Percentiles rank a stretch among this genome's conserved stretches.
phyloP scores from a whole-genome alignment of 129 eudicot species.

The Flaveria robusta region DNA sequence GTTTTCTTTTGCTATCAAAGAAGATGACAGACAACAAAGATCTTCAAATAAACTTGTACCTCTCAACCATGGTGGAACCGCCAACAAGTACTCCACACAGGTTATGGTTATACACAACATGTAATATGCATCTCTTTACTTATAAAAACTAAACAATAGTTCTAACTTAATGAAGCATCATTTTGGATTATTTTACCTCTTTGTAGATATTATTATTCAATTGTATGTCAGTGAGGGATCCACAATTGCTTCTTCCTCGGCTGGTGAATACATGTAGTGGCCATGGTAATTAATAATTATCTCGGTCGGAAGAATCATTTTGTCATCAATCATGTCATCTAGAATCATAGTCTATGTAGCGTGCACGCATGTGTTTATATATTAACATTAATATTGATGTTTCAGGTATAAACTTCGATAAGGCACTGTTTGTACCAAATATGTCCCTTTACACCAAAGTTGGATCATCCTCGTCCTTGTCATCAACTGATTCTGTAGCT shows the following conservation, averaged over 20 bases:
- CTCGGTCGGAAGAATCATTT: slow-evolving; percentile 13
- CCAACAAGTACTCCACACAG: slow-evolving; percentile 62
- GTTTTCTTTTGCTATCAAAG: slow-evolving; percentile 72
- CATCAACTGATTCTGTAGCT: slow-evolving; percentile 55
- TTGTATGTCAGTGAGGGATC: slow-evolving; percentile 98
- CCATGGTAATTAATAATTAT: slow-evolving; percentile 76
- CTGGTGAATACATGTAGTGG: slow-evolving; percentile 69
- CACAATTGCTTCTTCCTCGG: slow-evolving; percentile 90
- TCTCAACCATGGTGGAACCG: slow-evolving; percentile 26
- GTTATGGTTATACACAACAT: slow-evolving; percentile 55
- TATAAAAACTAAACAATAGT: background rate
- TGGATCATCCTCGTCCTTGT: slow-evolving; percentile 44
- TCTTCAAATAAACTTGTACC: slow-evolving; percentile 41
- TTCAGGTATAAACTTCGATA: slow-evolving; percentile 76
- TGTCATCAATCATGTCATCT: slow-evolving; percentile 11
- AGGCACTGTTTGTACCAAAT: slow-evolving; percentile 93
- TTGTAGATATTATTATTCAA: slow-evolving; percentile 94
- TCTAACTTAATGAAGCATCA: slow-evolving; percentile 9
- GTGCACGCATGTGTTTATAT: background rate
- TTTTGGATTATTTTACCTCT: background rate
- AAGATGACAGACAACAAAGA: slow-evolving; percentile 42
- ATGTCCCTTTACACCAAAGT: slow-evolving; percentile 83
- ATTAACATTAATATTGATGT: background rate
- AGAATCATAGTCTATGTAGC: background rate
- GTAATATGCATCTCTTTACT: background rate